Evolutionary conservation across 148 eudicot genomes (phyloP).

Genomic region (Chenopodium suecicum): DNA sequence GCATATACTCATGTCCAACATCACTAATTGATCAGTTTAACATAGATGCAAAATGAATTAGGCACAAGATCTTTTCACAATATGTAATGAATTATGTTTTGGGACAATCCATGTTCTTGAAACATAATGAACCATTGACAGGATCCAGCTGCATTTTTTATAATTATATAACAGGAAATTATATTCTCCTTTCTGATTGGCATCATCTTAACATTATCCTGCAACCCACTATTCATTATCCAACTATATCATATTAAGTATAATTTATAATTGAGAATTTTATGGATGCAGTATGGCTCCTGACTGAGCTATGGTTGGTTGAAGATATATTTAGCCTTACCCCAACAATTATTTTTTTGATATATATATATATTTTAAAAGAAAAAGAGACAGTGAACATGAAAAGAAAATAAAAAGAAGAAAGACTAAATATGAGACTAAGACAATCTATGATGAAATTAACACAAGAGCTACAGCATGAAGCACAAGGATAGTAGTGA

Average conservation of each 20-base stretch:
- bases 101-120: neutral
- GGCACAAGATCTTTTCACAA: neutral
- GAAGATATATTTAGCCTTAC: too few relatives aligned
- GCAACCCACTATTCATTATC: neutral
- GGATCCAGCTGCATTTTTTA: neutral
- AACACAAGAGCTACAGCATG: neutral
- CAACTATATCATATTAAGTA: too few relatives aligned
- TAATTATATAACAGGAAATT: neutral
- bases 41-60: too few relatives aligned
- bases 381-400: neutral
- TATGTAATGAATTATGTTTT: neutral
- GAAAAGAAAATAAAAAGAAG: neutral
- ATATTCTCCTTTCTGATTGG: neutral
- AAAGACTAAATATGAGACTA: neutral
- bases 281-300: neutral
- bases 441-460: neutral
- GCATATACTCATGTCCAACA: too few relatives aligned
- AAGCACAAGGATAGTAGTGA: conserved; percentile 8
- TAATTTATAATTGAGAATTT: too few relatives aligned
- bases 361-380: too few relatives aligned
- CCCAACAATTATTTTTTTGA: too few relatives aligned
- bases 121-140: neutral
- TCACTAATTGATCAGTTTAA: too few relatives aligned
- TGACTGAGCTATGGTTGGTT: too few relatives aligned
- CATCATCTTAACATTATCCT: neutral